These are phyloP conservation scores for Chlamydomonas asymmetrica DNA, from an alignment of 139 green algal genomes.

Conservation along the genomic window DNA sequence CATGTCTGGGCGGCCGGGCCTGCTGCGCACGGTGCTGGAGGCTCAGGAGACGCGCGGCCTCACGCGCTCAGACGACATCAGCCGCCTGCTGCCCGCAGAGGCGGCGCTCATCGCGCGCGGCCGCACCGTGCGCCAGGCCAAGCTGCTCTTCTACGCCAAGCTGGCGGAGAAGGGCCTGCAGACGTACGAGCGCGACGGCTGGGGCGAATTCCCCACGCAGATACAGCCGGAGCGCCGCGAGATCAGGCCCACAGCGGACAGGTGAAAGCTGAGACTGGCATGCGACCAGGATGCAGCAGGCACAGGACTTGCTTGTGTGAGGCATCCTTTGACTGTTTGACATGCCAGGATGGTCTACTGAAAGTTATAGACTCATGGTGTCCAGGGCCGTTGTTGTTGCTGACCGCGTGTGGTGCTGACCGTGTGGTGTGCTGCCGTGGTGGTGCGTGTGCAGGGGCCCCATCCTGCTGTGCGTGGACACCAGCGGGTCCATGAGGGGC, in stretches of 20 bases:
- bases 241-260: conserved; percentile 76
- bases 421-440: too few relatives aligned
- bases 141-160: conserved; percentile 85
- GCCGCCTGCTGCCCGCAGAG: conserved; percentile 76
- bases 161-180: conserved; percentile 82
- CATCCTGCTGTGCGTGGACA: conserved; percentile 94
- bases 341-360: too few relatives aligned
- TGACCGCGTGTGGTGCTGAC: too few relatives aligned
- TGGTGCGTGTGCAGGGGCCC: conserved; percentile 71
- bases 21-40: conserved; percentile 82
- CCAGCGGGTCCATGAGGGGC: conserved; percentile 55
- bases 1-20: conserved; percentile 63
- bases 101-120: conserved; percentile 9
- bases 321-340: too few relatives aligned
- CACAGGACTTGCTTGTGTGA: too few relatives aligned
- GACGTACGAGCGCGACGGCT: conserved; percentile 87
- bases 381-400: too few relatives aligned
- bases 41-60: conserved; percentile 86
- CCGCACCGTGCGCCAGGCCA: conserved; percentile 60
- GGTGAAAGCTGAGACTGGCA: too few relatives aligned
- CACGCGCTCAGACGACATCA: conserved; percentile 84
- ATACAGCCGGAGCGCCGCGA: conserved; percentile 72
- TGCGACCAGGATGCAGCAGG: too few relatives aligned
- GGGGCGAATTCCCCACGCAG: conserved; percentile 77
- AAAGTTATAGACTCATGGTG: too few relatives aligned